Evolutionary conservation across 208 protist genomes (phyloP), one percentile per base, ranked within the genome.

Genomic region (Leptomonas pyrrhocoris): DNA sequence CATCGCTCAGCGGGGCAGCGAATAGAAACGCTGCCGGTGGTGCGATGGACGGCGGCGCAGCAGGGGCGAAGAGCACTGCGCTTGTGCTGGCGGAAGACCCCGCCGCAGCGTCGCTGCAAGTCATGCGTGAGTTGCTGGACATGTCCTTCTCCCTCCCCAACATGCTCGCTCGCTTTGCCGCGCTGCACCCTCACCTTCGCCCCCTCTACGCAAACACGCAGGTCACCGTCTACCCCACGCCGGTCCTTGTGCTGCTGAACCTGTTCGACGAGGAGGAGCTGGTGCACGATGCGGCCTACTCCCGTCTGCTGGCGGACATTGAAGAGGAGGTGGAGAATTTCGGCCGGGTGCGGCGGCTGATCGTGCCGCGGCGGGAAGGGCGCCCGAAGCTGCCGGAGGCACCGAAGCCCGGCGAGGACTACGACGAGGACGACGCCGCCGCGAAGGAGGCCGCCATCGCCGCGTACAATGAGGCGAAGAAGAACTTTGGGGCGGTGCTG

Each of bases 211-310:
- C 68, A 13, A 86, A 85, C 49, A 79, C 74, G 30, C 77, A 87
- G 61, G 76, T 93, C n/a, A 79, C 84, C 23, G 77, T 94, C 51
- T 94, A 74, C 73, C 83, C 92, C 12, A 95, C 92, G 4, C 85
- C 86, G 59, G 64, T 97, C 11, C 78, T 97, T 2, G 88, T 86
- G 18, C 77, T 97, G 57, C 30, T 97, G 15, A 97, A 97, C 66
- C 68, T 95, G 2, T 95, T 97, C 69, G 89, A 95, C 63, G 88
- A 95, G 62, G 88, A 94, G 43, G 92, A 97, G 61, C 74, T 95
- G 19, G 73, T 86, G 15, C 69, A 87, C 43, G 89, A 95, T 68
- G 68, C 74, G 23, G 84, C 74, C 21, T 95, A 94, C 75, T 87
- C 88, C 15, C 55, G 27, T 15, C 80, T 95, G 57, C 74, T 90